Conservation (phyloP, 1,284 basidiomycete genomes). For the Vanrija sp. region DNA sequence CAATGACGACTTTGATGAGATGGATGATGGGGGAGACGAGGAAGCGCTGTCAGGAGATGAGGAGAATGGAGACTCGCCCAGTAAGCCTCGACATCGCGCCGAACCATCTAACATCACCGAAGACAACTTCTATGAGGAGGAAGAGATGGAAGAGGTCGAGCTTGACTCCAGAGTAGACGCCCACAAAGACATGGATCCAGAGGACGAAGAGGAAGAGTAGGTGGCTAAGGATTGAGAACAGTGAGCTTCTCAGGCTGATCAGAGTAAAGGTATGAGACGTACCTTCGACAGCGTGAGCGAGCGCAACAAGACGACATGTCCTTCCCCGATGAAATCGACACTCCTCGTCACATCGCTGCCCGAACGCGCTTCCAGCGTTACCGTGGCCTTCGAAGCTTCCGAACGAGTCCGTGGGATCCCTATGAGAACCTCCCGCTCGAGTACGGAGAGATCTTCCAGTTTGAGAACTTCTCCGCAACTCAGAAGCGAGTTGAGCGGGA, state of each 20-base stretch:
- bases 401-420: slow-evolving; percentile 95
- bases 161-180: slow-evolving; percentile 47
- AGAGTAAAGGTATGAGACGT: slow-evolving; percentile 59
- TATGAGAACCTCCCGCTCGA: slow-evolving; percentile 94
- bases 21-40: slow-evolving; percentile 39
- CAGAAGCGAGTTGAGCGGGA: slow-evolving; percentile 68
- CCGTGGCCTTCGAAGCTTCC: slow-evolving; percentile 84
- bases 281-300: slow-evolving; percentile 58
- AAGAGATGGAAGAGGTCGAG: slow-evolving; percentile 65
- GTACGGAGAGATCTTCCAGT: slow-evolving; percentile 94
- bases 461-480: slow-evolving; percentile 89
- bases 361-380: slow-evolving; percentile 86
- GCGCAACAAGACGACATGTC: slow-evolving; percentile 69
- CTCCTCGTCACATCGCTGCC: slow-evolving; percentile 82
- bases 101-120: not conserved
- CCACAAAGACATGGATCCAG: slow-evolving; percentile 56
- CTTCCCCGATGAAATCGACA: slow-evolving; percentile 98
- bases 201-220: slow-evolving; percentile 79
- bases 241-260: not conserved
- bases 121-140: slow-evolving; percentile 47
- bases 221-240: slow-evolving; percentile 31
- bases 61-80: slow-evolving; percentile 39
- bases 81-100: slow-evolving; percentile 12
- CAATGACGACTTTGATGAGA: slow-evolving; percentile 53
- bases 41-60: slow-evolving; percentile 24